phyloP scores from a whole-genome alignment of 768 basidiomycete species.

The Candolleomyces eurysporus region DNA sequence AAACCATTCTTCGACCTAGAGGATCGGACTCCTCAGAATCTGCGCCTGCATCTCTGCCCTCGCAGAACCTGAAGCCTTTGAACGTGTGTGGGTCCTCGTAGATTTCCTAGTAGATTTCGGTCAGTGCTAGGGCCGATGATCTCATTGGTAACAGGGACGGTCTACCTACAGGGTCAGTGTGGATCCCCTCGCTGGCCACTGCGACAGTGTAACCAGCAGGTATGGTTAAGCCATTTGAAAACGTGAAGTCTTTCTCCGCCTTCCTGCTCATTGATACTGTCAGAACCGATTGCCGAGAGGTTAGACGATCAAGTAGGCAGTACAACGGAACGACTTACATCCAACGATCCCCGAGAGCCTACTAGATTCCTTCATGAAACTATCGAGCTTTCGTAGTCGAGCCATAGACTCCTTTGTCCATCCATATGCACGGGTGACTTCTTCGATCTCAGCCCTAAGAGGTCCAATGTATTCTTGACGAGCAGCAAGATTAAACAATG shows the following conservation, averaged over 20 bases:
- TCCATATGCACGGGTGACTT: constrained; percentile 27
- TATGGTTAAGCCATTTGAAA: constrained; percentile 29
- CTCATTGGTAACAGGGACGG: background rate
- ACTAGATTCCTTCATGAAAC: constrained; percentile 40
- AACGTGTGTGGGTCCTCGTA: constrained; percentile 28
- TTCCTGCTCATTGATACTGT: constrained; percentile 31
- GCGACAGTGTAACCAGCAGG: constrained; percentile 33
- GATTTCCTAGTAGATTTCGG: background rate
- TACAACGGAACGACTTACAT: background rate
- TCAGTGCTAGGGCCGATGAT: constrained; percentile 12
- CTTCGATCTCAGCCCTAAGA: constrained; percentile 41
- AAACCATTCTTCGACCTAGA: constrained; percentile 26
- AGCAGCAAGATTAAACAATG: constrained; percentile 32
- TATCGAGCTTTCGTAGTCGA: constrained; percentile 42
- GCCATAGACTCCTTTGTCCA: constrained; percentile 32
- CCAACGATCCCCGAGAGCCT: constrained; percentile 1
- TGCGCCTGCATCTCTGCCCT: constrained; percentile 22
- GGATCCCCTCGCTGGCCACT: constrained; percentile 25
- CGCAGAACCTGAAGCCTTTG: constrained; percentile 37
- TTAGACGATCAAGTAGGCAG: too few relatives aligned
- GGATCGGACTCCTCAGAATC: constrained; percentile 13
- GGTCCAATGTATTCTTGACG: constrained; percentile 28
- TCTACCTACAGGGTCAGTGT: constrained; percentile 22
- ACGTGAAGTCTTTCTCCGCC: constrained; percentile 35
- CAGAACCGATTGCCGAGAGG: background rate